Evolutionary conservation across 352 stramenopile species (phyloP), one percentile per base, ranked within the genome.

Genomic region (Pythium coloratum): DNA sequence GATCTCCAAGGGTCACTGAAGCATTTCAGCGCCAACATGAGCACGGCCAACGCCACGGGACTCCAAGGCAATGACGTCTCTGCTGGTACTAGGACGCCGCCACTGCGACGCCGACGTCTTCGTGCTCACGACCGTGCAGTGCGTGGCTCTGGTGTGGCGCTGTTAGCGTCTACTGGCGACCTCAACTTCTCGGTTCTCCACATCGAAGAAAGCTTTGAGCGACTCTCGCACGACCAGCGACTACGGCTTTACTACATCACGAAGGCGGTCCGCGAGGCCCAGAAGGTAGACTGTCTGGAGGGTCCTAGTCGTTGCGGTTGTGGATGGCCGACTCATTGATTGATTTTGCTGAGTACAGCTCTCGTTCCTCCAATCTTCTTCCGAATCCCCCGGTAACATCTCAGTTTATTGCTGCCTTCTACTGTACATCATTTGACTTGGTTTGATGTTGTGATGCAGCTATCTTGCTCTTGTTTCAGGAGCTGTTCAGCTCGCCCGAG

Each of bases 381-480:
- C 34, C 6, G 61, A 67, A 20, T 55, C 61, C 6, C 51, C 51
- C 3, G 51, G 51, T 40, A 24, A 57, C 9, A 20, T 18, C 20
- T 24, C 20, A 24, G 20, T 24, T 24, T 24, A 24, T 0, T 24
- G 20, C 20, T 24, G 20, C 20, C 20, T 24, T 24, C 20, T 24
- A 24, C 20, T 24, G 20, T 24, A 24, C 20, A 24, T 24, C 20
- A 24, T 24, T 24, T n/a, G 24, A 18, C 9, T 24, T 59, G 12
- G 18, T n/a, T 32, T 53, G 12, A 3, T 8, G n/a, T 51, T 33
- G 13, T 26, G 20, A 8, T 47, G 3, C 40, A 64, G 59, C 34
- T 18, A 70, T 70, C 42, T 24, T 70, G 64, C 30, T 71, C 18
- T 18, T 71, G n/a, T 71, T 71, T 30, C 64, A 71, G 44, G 56